These are phyloP conservation scores for Grosmannia clavigera DNA, from an alignment of 2,329 filamentous ascomycete genomes.

Conservation along the genomic window DNA sequence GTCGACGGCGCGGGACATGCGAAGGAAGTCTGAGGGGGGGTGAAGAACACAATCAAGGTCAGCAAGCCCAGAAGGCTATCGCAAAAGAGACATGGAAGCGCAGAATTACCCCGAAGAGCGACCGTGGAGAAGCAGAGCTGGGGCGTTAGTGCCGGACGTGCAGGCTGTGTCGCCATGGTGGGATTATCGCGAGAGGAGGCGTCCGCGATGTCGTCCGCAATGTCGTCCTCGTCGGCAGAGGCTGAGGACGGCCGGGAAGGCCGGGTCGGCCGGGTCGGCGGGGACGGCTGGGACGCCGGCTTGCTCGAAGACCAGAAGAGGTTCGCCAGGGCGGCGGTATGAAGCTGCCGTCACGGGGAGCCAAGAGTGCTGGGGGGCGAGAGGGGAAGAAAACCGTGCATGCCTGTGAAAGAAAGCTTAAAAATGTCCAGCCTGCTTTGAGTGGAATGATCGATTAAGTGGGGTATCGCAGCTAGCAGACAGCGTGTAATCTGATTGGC, in stretches of 20 bases:
- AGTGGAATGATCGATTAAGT: neutral
- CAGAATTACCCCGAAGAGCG: conserved; percentile 50
- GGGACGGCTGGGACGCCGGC: neutral
- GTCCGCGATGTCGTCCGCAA: no score
- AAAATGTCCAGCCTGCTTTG: neutral
- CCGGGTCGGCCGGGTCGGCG: neutral
- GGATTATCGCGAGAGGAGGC: neutral
- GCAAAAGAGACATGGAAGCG: neutral
- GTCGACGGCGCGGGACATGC: conserved; percentile 77
- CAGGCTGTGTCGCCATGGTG: conserved; percentile 15
- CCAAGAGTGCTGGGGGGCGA: neutral
- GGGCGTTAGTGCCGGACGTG: conserved; percentile 45
- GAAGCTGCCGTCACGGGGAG: neutral
- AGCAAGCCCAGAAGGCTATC: neutral
- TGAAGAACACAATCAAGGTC: neutral
- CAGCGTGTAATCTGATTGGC: neutral
- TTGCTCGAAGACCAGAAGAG: conserved; percentile 9
- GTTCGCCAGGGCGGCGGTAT: conserved; percentile 6
- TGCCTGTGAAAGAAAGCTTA: neutral
- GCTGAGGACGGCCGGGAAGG: neutral
- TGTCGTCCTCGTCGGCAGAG: neutral
- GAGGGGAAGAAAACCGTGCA: neutral
- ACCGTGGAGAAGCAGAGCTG: conserved; percentile 68
- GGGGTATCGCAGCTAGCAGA: no score
- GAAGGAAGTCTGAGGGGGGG: conserved; percentile 62